These are phyloP conservation scores for Cercospora sp. DNA, from an alignment of 2,329 filamentous ascomycete genomes.

Conservation along the genomic window DNA sequence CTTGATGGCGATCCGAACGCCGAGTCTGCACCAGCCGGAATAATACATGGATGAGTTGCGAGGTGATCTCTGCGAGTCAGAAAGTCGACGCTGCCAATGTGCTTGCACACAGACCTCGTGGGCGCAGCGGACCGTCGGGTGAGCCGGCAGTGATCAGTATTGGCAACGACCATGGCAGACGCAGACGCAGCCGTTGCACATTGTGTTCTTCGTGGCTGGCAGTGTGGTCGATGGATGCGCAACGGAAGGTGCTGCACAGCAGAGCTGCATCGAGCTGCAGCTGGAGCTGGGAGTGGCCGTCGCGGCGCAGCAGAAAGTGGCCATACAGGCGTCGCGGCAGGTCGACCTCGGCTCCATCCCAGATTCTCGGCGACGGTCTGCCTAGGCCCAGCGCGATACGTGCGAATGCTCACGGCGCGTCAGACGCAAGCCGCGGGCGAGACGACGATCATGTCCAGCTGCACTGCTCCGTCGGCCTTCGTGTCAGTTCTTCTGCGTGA, in stretches of 20 bases:
- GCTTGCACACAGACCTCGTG: neutral
- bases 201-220: neutral
- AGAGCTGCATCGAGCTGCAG: neutral
- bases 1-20: neutral
- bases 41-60: neutral
- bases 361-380: neutral
- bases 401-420: neutral
- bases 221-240: neutral
- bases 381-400: neutral
- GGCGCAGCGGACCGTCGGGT: neutral
- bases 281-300: neutral
- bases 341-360: neutral
- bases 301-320: neutral
- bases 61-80: neutral
- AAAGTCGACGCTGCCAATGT: neutral
- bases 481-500: neutral
- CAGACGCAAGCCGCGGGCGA: neutral
- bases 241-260: neutral
- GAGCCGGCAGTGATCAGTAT: neutral
- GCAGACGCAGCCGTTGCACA: neutral
- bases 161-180: neutral
- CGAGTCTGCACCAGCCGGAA: neutral
- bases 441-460: neutral
- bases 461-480: neutral
- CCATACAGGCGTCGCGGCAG: neutral